These are phyloP conservation scores for Zymoseptoria ardabiliae DNA, from an alignment of 2,329 filamentous ascomycete species.

Conservation along the genomic window DNA sequence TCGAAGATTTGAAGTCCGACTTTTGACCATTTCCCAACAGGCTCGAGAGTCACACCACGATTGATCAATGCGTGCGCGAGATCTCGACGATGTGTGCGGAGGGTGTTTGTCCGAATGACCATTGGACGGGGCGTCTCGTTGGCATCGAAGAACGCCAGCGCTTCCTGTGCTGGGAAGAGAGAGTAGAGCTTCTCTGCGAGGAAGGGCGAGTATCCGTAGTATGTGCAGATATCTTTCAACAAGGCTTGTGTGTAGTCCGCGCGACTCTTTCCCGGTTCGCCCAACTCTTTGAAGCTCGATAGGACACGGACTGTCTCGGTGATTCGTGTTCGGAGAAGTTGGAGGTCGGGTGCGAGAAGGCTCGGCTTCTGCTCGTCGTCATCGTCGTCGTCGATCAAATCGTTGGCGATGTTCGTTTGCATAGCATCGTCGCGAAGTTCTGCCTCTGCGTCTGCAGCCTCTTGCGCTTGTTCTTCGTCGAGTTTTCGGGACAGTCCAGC, in stretches of 20 bases:
- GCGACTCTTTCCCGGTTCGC: constrained; percentile 71
- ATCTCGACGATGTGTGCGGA: constrained; percentile 68
- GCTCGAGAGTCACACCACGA: constrained; percentile 89
- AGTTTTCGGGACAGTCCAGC: constrained; percentile 81
- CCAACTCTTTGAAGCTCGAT: constrained; percentile 76
- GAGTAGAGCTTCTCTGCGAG: constrained; percentile 94
- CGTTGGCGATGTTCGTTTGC: constrained; percentile 85
- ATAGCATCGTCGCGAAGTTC: constrained; percentile 79
- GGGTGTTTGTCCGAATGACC: constrained; percentile 93
- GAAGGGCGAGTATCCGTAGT: constrained; percentile 93
- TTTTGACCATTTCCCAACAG: constrained; percentile 97
- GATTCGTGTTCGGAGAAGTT: constrained; percentile 79
- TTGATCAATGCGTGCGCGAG: constrained; percentile 92
- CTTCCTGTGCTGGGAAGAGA: constrained; percentile 86
- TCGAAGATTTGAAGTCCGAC: constrained; percentile 96
- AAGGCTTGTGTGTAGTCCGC: constrained; percentile 83
- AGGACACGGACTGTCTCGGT: constrained; percentile 89
- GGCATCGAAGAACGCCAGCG: constrained; percentile 96
- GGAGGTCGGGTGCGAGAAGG: constrained; percentile 77
- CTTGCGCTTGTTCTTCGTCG: constrained; percentile 67
- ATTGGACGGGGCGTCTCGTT: constrained; percentile 92
- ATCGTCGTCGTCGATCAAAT: constrained; percentile 56
- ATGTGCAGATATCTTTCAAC: constrained; percentile 84
- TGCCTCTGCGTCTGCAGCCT: constrained; percentile 74
- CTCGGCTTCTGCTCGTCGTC: constrained; percentile 51